Evolutionary conservation across 768 basidiomycete species (phyloP), one percentile per base, ranked within the genome.

Genomic region (Podaxis pistillaris): DNA sequence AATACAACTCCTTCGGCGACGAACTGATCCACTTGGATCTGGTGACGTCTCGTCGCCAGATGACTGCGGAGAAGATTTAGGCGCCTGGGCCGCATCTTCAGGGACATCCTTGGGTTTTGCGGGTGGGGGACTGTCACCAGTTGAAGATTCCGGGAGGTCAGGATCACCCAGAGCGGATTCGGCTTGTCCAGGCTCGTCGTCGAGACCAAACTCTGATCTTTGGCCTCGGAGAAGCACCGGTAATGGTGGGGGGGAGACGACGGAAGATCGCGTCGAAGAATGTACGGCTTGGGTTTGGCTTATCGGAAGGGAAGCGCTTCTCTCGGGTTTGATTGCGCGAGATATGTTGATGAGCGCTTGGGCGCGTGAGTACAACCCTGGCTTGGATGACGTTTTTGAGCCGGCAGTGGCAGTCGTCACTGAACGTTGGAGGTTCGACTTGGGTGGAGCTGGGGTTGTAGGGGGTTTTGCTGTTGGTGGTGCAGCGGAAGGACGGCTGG

Each of bases 1-100:
- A 65, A 90, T 80, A 67, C 86, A 88, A 66, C 89, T 90, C 62
- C 86, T 78, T 64, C 83, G 76, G 59, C 80, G 84, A 40, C 77
- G 75, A 11, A 80, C 65, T 15, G 73, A 75, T 41, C 52, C 56
- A 13, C 54, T 60, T 22, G 38, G 58, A 28, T 51, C 33, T 13
- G 46, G 60, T n/a, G 54, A 51, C 17, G 55, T 56, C 17, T 62
- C 61, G 24, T 62, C 61, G 9, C 54, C 54, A 15, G 61, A 62
- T 11, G 61, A 57, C 26, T 67, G 52, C 9, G 41, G 47, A 11
- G 64, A 36, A 24, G 60, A 12, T 24, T 37, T 37, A 33, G 46
- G 13, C 2, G 30, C n/a, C 13, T 28, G 52, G 12, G 9, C 28
- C 19, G 3, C 30, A 3, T 63, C 40, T 46, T 19, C 37, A 8